Base-by-base conservation (phyloP, 257 asterid genomes). In the Scutellaria barbata region DNA sequence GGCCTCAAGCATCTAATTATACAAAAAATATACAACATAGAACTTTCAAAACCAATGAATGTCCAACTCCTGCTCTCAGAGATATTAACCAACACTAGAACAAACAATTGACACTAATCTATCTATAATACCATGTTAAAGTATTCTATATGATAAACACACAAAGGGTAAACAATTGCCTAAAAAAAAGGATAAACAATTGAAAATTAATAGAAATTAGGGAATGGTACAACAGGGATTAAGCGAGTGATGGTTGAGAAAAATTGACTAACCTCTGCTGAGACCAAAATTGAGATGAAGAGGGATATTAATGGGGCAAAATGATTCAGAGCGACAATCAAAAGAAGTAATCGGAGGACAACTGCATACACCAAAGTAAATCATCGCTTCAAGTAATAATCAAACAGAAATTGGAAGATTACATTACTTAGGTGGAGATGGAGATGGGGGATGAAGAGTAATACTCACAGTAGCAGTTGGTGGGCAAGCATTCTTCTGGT, bases 281-380 rank as follows among this genome's bases (percentile, higher is more conserved):
- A 70, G 35, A 61, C 64, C 14, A 18, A 52, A 35, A 58, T 66
- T 69, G 39, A 58, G 72, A 62, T 43, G 57, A 46, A 54, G n/a
- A 12, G 78, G 71, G 58, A 35, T 78, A 64, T 71, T 40, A 25
- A 65, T 69, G 47, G 69, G 56, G 67, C 16, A 18, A 25, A 74
- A 43, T 13, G 69, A 37, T 69, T 77, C 81, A 69, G 54, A 39
- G 77, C 81, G 74, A 77, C 72, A 69, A 69, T 72, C 60, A 46
- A 66, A 52, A 63, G 80, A 76, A 73, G 25, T 42, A 47, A 70
- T 67, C 39, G 78, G 81, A 66, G 83, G 77, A 67, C 16, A 75
- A 64, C 85, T 80, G 83, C 76, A 72, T 56, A 46, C 10, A 53
- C 18, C 63, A 51, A 54, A 71, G 73, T 65, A 41, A 40, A 64